Conservation (phyloP, 179 eudicot genomes). For the Sideroxylon spinosum region DNA sequence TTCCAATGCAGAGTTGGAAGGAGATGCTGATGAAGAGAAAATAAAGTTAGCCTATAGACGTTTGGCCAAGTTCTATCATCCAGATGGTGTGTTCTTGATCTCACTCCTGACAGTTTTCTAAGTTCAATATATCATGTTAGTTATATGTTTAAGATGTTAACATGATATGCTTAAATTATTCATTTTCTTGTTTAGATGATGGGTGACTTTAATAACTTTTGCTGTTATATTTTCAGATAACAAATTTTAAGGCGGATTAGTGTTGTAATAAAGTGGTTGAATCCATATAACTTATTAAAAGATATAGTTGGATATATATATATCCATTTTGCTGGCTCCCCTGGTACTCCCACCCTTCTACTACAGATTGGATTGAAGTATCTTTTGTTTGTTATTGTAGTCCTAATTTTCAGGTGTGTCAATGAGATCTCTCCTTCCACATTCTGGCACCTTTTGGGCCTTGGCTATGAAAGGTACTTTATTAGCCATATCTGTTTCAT, state of each 20-base stretch:
- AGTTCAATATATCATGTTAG: neutral
- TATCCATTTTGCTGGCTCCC: no score
- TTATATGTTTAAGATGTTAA: neutral
- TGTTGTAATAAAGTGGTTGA: neutral
- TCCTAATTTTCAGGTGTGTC: neutral
- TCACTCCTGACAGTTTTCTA: slow-evolving; percentile 3
- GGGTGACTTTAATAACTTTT: slow-evolving; percentile 6
- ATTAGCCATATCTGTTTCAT: no score
- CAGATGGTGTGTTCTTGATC: slow-evolving; percentile 72
- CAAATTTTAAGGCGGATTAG: neutral
- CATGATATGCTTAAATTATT: neutral
- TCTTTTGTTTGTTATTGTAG: neutral
- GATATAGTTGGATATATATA: no score
- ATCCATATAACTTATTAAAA: neutral
- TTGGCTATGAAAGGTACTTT: neutral
- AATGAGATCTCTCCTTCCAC: no score
- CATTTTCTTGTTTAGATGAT: neutral
- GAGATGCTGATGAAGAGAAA: slow-evolving; percentile 79
- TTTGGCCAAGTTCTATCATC: slow-evolving; percentile 87
- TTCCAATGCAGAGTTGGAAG: slow-evolving; percentile 58
- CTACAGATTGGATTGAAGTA: neutral
- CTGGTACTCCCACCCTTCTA: neutral
- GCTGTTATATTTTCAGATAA: neutral
- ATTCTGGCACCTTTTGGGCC: slow-evolving; percentile 1
- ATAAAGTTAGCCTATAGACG: slow-evolving; percentile 73